These are phyloP conservation scores for Ganoderma leucocontextum DNA, from an alignment of 1,284 basidiomycete genomes.

Conservation along the genomic window DNA sequence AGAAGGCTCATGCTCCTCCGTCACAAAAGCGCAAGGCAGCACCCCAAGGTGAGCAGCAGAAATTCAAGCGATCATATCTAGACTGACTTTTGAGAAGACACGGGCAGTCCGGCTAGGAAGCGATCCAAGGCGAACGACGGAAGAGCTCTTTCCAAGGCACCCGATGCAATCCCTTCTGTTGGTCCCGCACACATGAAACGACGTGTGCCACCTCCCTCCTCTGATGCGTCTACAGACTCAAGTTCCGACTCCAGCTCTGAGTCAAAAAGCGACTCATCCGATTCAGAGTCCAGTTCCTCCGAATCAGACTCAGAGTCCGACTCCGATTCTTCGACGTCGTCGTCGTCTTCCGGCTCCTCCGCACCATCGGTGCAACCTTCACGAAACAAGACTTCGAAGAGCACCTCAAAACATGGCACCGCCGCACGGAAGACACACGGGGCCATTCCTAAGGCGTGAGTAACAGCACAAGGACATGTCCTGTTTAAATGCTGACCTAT, in stretches of 20 bases:
- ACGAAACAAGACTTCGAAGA: background rate
- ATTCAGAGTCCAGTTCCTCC: conserved; percentile 26
- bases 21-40: conserved; percentile 34
- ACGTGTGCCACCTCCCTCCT: conserved; percentile 4
- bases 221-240: conserved; percentile 26
- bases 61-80: background rate
- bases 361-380: conserved; percentile 19
- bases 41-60: conserved; percentile 16
- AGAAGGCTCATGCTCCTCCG: conserved; percentile 12
- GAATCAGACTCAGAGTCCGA: conserved; percentile 41
- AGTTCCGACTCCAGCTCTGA: conserved; percentile 33
- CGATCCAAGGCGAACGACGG: conserved; percentile 26
- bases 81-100: conserved; percentile 9
- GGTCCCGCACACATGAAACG: conserved; percentile 1
- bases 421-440: background rate
- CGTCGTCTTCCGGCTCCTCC: conserved; percentile 14
- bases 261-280: conserved; percentile 31
- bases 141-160: conserved; percentile 1
- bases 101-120: conserved; percentile 26
- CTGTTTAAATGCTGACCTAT: background rate
- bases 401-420: background rate
- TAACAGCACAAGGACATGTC: background rate
- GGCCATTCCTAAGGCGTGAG: background rate
- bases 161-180: background rate
- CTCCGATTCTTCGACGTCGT: conserved; percentile 30